Evolutionary conservation across 352 stramenopile species (phyloP).

Genomic region (Phytophthora palmivora): DNA sequence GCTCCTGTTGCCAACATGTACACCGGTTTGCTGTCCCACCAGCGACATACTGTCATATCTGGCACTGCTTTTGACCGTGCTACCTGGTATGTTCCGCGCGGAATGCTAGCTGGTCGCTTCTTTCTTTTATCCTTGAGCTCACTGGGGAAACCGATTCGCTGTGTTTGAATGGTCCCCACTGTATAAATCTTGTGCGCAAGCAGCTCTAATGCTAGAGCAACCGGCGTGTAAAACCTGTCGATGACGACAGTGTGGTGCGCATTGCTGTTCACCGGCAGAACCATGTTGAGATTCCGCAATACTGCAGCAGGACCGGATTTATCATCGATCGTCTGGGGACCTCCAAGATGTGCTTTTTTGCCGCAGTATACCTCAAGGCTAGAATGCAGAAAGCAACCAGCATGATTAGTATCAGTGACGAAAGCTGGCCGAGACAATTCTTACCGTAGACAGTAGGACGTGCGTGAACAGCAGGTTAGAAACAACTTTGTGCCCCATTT

Average conservation of each 20-base stretch:
- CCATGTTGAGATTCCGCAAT: too few relatives aligned
- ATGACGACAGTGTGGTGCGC: too few relatives aligned
- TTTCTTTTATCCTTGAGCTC: neutral
- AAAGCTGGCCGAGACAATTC: too few relatives aligned
- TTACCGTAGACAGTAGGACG: conserved; percentile 6
- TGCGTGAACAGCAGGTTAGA: conserved; percentile 4
- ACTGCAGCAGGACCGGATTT: conserved; percentile 9
- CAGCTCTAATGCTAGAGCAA: conserved; percentile 5
- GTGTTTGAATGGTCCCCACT: neutral
- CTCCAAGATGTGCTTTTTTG: too few relatives aligned
- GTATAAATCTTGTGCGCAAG: conserved; percentile 1
- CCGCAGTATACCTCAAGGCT: too few relatives aligned
- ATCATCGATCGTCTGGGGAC: conserved; percentile 7
- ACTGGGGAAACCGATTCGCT: neutral
- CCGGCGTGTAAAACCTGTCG: too few relatives aligned
- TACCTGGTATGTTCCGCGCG: too few relatives aligned
- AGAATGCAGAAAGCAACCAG: too few relatives aligned
- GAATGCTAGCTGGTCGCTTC: too few relatives aligned
- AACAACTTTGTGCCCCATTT: conserved; percentile 18
- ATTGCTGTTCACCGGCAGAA: too few relatives aligned
- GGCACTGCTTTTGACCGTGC: neutral
- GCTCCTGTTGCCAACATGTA: too few relatives aligned
- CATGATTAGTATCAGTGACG: neutral
- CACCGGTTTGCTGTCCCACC: conserved; percentile 6
- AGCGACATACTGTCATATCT: conserved; percentile 3